phyloP scores from a whole-genome alignment of 1,284 basidiomycete genomes.

The Heterobasidion annosum region DNA sequence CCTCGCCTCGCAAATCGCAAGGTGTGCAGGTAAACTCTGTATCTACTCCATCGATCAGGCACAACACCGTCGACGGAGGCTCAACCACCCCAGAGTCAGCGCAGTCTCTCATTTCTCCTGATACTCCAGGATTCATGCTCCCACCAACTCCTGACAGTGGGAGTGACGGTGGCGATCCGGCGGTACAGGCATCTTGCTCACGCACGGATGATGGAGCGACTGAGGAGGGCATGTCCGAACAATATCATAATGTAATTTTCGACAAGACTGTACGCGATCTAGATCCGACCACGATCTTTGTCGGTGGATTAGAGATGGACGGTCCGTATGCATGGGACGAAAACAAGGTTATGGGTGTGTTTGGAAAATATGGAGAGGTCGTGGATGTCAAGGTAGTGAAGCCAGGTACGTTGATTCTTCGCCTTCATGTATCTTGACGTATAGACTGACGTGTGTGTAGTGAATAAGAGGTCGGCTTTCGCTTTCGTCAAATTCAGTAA shows the following conservation, averaged over 20 bases:
- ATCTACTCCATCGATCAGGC: not conserved
- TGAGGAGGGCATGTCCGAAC: not conserved
- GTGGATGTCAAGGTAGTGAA: conserved; percentile 53
- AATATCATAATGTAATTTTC: not conserved
- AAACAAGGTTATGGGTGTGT: conserved; percentile 43
- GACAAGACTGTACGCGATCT: conserved; percentile 24
- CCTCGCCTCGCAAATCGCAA: not conserved
- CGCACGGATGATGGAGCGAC: not conserved
- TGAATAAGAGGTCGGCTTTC: conserved; percentile 53
- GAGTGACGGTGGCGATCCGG: not conserved
- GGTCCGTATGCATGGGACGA: conserved; percentile 62
- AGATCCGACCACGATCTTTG: conserved; percentile 63
- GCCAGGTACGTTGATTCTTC: conserved; percentile 37
- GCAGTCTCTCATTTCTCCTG: not conserved
- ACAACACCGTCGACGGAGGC: not conserved
- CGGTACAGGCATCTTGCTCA: not conserved
- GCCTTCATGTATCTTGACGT: conserved; percentile 5
- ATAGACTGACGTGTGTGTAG: conserved; percentile 24
- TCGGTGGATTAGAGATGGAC: conserved; percentile 62
- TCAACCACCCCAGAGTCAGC: not conserved
- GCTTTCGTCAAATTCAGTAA: conserved; percentile 67
- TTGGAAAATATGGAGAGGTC: conserved; percentile 54
- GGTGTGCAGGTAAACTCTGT: not conserved
- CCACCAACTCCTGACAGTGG: not conserved
- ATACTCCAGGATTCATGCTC: not conserved